Evolutionary conservation across 148 eudicot species (phyloP), one percentile per base, ranked within the genome.

Genomic region (Oxyria digyna): DNA sequence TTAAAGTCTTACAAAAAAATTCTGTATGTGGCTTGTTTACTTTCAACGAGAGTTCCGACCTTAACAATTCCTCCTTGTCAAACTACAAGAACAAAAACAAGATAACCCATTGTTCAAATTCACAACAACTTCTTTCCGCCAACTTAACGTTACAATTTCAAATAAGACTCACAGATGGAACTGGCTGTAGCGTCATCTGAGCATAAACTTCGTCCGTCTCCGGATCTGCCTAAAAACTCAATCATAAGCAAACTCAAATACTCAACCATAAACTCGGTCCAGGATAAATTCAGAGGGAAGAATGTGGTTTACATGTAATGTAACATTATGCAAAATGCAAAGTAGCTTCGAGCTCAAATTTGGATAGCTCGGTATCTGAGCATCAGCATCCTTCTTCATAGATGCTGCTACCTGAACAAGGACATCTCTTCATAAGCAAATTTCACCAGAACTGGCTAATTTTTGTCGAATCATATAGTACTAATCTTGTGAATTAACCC

Each of bases 121-220:
- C 27, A 2, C 10, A 38, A 74, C 49, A n/a, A 26, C 21, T 38
- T 11, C 41, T 41, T 27, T n/a, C n/a, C 69, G 33, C 46, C 57
- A 31, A 13, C 13, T 73, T 13, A n/a, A n/a, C 38, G 38, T 13
- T n/a, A n/a, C n/a, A n/a, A 45, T 45, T 13, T 38, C 7, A 38
- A 7, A 14, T 59, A 9, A 29, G 29, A 66, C 91, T 76, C 85
- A 94, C 99, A 27, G 92, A 82, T 57, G 96, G 84, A 78, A 91
- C 82, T 2, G 99, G 97, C 71, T 88, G 97, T 35, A 94, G 93
- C 12, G 99, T 94, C 99, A 94, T 88, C 79, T 94, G 91, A 57
- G 99, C 97, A 81, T 94, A 94, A 29, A 94, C 99, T 85, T 91
- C 99, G 65, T 94, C 99, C n/a, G 99, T 91, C 78, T 94, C 99